Evolutionary conservation across 2,329 filamentous ascomycete genomes (phyloP), one percentile per base, ranked within the genome.

Genomic region (Alternaria solani): DNA sequence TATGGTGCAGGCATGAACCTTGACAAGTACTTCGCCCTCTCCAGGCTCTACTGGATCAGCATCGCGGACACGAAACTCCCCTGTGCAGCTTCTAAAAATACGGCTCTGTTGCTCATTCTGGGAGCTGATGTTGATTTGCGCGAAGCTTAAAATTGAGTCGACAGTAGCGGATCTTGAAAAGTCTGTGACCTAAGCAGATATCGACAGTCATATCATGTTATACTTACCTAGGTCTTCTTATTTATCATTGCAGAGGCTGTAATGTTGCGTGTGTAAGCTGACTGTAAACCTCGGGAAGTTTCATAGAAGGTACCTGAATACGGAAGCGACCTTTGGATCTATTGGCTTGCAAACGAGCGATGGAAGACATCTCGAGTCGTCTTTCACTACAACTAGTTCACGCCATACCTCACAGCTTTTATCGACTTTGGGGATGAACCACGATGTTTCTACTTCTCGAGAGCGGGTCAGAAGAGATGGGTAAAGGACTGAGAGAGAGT

Each of bases 1-100:
- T 11, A 76, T 66, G 7, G 65, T 59, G n/a, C 59, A 59, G n/a
- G 65, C 68, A 38, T 68, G 54, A 9, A 71, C 64, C 62, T 66
- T 70, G 20, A 70, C 48, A 6, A 70, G 60, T 1, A 69, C 59
- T 28, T 72, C 66, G 2, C 61, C 64, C 20, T 65, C 52, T n/a
- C 56, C 65, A 30, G 65, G 66, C 39, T 66, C 28, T 11, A 36
- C 59, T 7, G 57, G 63, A 7, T 67, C 62, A n/a, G 59, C 54
- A 57, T 72, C 68, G 9, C 63, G 57, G 8, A 69, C 62, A 7
- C 52, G 49, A 14, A 69, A 52, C 14, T 46, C 7, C 65, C 66
- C 39, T 67, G 68, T 16, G 42, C 59, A 12, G 55, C 36, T n/a
- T 69, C 57, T 14, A 70, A 16, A 28, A 69, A 65, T 23, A 66